phyloP scores from a whole-genome alignment of 148 eudicot species.

The Spergularia bocconei region DNA sequence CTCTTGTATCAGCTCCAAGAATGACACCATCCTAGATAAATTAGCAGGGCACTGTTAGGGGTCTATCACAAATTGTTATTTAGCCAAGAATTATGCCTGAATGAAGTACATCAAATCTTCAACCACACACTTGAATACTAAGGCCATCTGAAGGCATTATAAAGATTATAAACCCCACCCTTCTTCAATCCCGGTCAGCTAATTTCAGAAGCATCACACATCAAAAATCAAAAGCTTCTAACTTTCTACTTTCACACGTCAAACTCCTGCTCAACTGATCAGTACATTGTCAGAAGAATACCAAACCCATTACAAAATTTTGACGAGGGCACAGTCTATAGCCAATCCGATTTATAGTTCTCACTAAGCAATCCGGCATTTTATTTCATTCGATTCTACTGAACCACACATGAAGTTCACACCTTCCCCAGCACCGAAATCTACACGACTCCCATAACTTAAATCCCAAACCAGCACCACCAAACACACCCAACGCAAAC shows the following conservation, averaged over 20 bases:
- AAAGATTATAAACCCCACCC: not conserved
- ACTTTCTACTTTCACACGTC: not conserved
- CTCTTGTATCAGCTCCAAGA: slow-evolving; percentile 95
- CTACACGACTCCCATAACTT: not conserved
- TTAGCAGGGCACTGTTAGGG: not conserved
- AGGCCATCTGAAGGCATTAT: not conserved
- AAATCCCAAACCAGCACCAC: not conserved
- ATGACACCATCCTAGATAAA: slow-evolving; percentile 82
- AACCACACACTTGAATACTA: not conserved
- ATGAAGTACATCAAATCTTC: not conserved
- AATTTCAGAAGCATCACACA: not conserved
- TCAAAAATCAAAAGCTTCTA: no score
- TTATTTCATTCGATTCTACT: not conserved
- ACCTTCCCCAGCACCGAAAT: not conserved
- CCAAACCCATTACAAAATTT: not conserved
- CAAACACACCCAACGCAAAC: not conserved
- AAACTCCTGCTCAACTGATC: not conserved
- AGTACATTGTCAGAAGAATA: not conserved
- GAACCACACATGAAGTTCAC: not conserved
- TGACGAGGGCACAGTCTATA: no score
- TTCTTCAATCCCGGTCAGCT: not conserved
- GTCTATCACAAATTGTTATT: not conserved
- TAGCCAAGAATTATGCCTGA: not conserved
- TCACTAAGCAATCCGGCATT: not conserved
- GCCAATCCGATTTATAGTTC: not conserved